A percentile compares a stretch with the other conserved stretches of the same genome.
phyloP scores from a whole-genome alignment of 2,329 filamentous ascomycete species.

The Pseudopyricularia javanii region DNA sequence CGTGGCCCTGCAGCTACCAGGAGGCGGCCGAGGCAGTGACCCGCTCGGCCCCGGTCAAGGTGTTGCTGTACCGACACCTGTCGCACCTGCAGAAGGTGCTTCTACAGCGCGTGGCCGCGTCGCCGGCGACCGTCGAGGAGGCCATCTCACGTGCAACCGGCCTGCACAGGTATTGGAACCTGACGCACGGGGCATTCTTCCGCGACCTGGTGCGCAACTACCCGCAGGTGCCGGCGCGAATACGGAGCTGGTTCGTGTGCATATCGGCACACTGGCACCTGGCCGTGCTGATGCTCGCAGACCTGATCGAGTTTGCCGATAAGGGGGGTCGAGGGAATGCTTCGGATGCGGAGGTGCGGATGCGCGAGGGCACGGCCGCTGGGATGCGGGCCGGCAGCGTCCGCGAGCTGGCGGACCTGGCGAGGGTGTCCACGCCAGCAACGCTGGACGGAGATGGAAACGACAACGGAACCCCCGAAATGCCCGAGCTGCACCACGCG shows the following conservation, averaged over 20 bases:
- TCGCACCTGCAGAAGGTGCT: constrained; percentile 41
- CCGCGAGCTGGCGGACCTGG: constrained; percentile 32
- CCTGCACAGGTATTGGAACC: constrained; percentile 43
- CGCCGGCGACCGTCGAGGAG: constrained; percentile 28
- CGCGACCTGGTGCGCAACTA: constrained; percentile 36
- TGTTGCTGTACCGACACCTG: constrained; percentile 43
- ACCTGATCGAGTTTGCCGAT: constrained; percentile 38
- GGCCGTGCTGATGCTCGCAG: constrained; percentile 39
- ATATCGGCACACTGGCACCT: constrained; percentile 46
- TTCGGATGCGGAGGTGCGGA: constrained; percentile 14
- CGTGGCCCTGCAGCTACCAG: constrained; percentile 43
- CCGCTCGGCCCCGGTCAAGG: constrained; percentile 44
- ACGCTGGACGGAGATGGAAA: constrained; percentile 8
- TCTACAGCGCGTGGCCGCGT: constrained; percentile 19
- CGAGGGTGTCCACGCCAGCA: constrained; percentile 26
- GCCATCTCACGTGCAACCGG: constrained; percentile 31
- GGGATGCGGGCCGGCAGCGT: constrained; percentile 30
- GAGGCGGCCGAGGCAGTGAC: constrained; percentile 34
- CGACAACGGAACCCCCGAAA: constrained; percentile 8
- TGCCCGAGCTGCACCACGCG: constrained; percentile 36
- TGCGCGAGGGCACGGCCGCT: constrained; percentile 18
- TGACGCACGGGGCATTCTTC: constrained; percentile 37
- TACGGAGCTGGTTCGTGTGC: constrained; percentile 49
- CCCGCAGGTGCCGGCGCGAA: constrained; percentile 32
- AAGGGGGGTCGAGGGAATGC: constrained; percentile 16